Conservation (phyloP, 2,329 filamentous ascomycete genomes). For the Ceratocystis diversiconidia region DNA sequence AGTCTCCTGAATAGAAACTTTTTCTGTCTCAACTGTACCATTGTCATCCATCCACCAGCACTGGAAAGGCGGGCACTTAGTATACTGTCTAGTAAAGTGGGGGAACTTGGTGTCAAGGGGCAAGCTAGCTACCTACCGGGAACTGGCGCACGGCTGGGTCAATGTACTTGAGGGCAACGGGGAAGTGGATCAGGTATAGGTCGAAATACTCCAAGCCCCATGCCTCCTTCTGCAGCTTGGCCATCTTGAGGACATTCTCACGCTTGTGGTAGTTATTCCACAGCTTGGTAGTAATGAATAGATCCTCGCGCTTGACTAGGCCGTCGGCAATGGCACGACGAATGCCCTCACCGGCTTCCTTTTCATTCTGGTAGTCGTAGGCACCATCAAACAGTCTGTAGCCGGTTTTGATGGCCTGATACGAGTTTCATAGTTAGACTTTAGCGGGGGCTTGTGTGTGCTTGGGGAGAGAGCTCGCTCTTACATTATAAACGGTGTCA, state of each 20-base stretch:
- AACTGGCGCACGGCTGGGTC: constrained; percentile 68
- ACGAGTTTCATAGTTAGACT: neutral
- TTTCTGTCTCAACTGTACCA: no score
- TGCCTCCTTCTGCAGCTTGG: constrained; percentile 62
- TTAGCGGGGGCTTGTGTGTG: neutral
- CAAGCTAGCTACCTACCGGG: constrained; percentile 39
- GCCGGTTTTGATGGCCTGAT: constrained; percentile 43
- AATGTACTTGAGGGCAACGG: constrained; percentile 72
- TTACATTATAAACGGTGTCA: constrained; percentile 57
- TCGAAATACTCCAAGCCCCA: constrained; percentile 85
- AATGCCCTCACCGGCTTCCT: constrained; percentile 61
- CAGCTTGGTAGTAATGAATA: constrained; percentile 86
- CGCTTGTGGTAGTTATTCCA: constrained; percentile 85
- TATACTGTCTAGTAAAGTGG: no score
- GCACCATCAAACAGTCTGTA: constrained; percentile 49
- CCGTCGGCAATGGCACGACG: constrained; percentile 65
- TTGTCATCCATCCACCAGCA: no score
- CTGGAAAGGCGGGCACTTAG: no score
- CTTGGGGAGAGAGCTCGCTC: neutral
- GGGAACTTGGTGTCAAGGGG: neutral
- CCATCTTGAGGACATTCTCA: constrained; percentile 62
- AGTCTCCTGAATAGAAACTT: no score
- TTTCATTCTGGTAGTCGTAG: constrained; percentile 70
- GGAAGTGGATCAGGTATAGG: constrained; percentile 81
- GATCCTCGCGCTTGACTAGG: constrained; percentile 53